Base-by-base conservation (phyloP, 208 protist species). In the Crithidia expoeki region DNA sequence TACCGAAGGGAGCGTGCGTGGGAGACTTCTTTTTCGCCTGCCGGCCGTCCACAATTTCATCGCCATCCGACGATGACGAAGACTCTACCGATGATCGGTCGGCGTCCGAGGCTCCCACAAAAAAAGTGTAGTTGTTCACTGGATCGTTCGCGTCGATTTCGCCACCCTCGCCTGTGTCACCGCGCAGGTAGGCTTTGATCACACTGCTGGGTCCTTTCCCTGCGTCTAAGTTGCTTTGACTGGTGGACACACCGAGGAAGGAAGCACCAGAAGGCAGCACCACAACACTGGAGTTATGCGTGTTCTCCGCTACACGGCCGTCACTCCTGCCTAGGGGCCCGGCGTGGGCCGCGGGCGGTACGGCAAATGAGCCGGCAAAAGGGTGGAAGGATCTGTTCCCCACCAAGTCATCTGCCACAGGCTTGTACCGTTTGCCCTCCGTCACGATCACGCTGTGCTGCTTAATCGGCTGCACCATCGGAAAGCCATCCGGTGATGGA, bases 91-190 rank as follows among this genome's bases (percentile, higher is more conserved):
- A 56, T 12, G 19, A 17, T 36, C 10, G 38, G 3, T 34, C 46
- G 19, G 53, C 33, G 1, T 65, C 33, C 2, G n/a, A 12, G 14
- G 30, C 67, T n/a, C 70, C 76, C 33, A 81, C 65, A 23, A 81
- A 67, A 38, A 74, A 81, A 16, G 67, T 75, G 66, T 69, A 81
- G 52, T 71, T 75, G 53, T 81, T 76, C 21, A 81, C 70, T 0
- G 76, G 76, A 38, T 81, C 69, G 55, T 81, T 74, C 27, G n/a
- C 25, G 56, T 69, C 60, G 2, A 64, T 30, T 12, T 42, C 47
- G 16, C 23, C 27, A 14, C 55, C 33, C n/a, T 49, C 67, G n/a
- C 25, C 27, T 1, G 47, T 56, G 47, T 72, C 67, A 11, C 67
- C 67, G 23, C 46, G 55, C 47, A 72, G 27, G 34, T 72, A 72